These are phyloP conservation scores for Wickerhamomyces hampshirensis DNA, from an alignment of 805 yeast species.

Conservation along the genomic window DNA sequence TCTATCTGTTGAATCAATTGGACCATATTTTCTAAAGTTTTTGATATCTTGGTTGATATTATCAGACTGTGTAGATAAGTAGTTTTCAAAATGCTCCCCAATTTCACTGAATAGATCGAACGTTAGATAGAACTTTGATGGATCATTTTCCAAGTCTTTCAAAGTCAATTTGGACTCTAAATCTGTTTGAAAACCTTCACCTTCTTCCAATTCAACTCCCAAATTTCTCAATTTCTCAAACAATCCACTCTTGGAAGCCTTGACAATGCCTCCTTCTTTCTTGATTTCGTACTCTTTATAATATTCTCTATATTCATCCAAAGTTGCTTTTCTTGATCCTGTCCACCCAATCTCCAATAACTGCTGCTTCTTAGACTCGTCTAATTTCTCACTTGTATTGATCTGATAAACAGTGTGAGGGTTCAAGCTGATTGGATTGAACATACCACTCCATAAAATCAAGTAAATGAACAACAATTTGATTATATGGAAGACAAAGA, in stretches of 20 bases:
- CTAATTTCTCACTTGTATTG: slow-evolving; percentile 30
- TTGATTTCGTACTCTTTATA: slow-evolving; percentile 62
- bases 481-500: slow-evolving; percentile 66
- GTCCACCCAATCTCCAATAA: slow-evolving; percentile 85
- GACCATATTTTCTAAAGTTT: slow-evolving; percentile 64
- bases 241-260: slow-evolving; percentile 71
- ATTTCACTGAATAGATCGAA: slow-evolving; percentile 51
- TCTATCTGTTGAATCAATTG: slow-evolving; percentile 42
- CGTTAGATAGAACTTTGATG: slow-evolving; percentile 46
- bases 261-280: slow-evolving; percentile 67
- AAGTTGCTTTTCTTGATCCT: slow-evolving; percentile 72
- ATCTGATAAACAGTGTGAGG: slow-evolving; percentile 29
- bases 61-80: slow-evolving; percentile 29
- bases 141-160: slow-evolving; percentile 33
- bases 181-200: slow-evolving; percentile 76
- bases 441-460: slow-evolving; percentile 60
- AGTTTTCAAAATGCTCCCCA: slow-evolving; percentile 43
- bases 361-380: slow-evolving; percentile 32
- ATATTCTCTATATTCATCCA: slow-evolving; percentile 64
- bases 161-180: slow-evolving; percentile 33
- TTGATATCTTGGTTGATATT: slow-evolving; percentile 43
- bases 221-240: slow-evolving; percentile 52
- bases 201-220: slow-evolving; percentile 60
- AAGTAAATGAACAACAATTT: slow-evolving; percentile 55
- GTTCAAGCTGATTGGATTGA: slow-evolving; percentile 66